Percentiles rank a stretch among this genome's conserved stretches.
Conservation (phyloP, 176 grass and related monocot genomes). For the Ananas comosus region DNA sequence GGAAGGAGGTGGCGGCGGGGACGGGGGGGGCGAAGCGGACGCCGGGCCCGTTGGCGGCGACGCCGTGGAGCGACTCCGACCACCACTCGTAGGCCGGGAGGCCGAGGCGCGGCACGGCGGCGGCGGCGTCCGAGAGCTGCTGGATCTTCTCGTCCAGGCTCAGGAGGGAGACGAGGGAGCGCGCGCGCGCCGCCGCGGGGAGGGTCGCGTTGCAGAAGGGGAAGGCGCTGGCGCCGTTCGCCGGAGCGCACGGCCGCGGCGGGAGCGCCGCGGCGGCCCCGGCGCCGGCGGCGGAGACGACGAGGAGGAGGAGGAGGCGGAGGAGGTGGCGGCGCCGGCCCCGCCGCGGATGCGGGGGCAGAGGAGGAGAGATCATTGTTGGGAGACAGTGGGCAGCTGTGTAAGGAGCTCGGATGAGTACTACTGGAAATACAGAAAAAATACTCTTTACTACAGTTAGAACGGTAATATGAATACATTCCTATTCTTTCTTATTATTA, state of each 20-base stretch:
- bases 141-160: conserved; percentile 88
- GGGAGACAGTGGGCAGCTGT: too few species aligned
- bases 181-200: conserved; percentile 41
- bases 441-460: too few species aligned
- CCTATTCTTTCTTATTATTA: too few species aligned
- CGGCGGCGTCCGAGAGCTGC: conserved; percentile 77
- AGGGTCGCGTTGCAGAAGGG: conserved; percentile 72
- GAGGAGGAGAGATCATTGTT: conserved; percentile 2
- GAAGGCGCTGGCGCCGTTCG: conserved; percentile 20
- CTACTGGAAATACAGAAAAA: too few species aligned
- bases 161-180: conserved; percentile 60
- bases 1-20: conserved; percentile 55
- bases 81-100: conserved; percentile 86
- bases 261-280: background rate
- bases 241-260: conserved; percentile 26
- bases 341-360: conserved; percentile 3
- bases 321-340: background rate
- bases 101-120: conserved; percentile 56
- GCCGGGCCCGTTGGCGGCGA: conserved; percentile 67
- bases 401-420: too few species aligned
- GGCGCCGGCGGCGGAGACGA: too few species aligned
- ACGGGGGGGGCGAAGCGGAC: conserved; percentile 64
- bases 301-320: background rate
- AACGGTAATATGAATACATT: too few species aligned
- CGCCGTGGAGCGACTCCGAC: conserved; percentile 93